A percentile compares a stretch with the other conserved stretches of the same genome.
Evolutionary conservation across 2,329 filamentous ascomycete species (phyloP).

Genomic region (Hypocrella siamensis): DNA sequence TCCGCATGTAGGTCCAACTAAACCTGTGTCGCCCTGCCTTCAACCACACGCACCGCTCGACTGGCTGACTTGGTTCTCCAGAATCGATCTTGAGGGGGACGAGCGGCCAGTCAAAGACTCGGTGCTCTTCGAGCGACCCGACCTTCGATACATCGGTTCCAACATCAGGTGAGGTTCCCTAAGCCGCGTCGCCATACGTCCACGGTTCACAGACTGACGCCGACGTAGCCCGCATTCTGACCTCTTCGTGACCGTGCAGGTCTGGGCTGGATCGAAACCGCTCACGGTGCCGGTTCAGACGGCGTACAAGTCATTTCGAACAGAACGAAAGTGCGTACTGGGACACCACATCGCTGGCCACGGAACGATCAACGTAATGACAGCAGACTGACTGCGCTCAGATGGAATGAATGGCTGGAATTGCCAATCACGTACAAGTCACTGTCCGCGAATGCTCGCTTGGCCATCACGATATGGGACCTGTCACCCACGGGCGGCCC

Average conservation of each 20-base stretch:
- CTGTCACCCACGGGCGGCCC: conserved; percentile 63
- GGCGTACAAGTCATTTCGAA: conserved; percentile 79
- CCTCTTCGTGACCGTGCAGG: conserved; percentile 80
- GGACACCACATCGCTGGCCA: too few relatives aligned
- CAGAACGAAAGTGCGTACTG: conserved; percentile 38
- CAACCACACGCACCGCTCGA: background rate
- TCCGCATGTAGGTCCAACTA: conserved; percentile 42
- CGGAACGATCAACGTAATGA: conserved; percentile 3
- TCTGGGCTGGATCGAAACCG: conserved; percentile 93
- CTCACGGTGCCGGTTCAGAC: conserved; percentile 86
- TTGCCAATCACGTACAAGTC: conserved; percentile 74
- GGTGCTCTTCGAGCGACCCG: conserved; percentile 59
- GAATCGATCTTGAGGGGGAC: conserved; percentile 31
- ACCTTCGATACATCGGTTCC: conserved; percentile 76
- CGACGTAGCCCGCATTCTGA: conserved; percentile 57
- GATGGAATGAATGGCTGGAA: conserved; percentile 94
- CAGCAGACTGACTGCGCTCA: conserved; percentile 11
- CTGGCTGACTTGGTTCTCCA: conserved; percentile 7
- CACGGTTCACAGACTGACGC: conserved; percentile 10
- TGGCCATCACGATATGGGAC: conserved; percentile 94
- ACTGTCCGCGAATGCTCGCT: conserved; percentile 63
- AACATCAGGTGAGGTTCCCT: conserved; percentile 46
- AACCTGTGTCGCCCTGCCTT: too few relatives aligned
- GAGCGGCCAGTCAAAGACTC: conserved; percentile 35
- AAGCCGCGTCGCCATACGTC: background rate